Evolutionary conservation across 225 moss, liverwort and hornwort species (phyloP).

Genomic region (Lunularia cruciata): DNA sequence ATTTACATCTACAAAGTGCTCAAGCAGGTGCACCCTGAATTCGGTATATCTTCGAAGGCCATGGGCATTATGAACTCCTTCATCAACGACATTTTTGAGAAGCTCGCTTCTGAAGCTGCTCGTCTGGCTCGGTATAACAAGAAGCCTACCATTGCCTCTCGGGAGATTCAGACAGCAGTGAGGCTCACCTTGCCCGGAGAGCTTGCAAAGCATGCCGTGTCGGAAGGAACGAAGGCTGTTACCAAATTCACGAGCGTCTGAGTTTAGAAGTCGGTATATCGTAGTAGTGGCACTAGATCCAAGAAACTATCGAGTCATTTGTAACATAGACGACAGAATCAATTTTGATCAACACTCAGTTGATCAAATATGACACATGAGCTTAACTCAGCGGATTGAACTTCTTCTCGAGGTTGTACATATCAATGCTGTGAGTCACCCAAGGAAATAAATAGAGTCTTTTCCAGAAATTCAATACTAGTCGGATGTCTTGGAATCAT

Average conservation of each 20-base stretch:
- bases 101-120: slow-evolving; percentile 25
- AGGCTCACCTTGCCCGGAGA: slow-evolving; percentile 22
- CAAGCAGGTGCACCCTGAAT: slow-evolving; percentile 30
- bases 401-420: not conserved
- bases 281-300: not conserved
- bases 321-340: not conserved
- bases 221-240: slow-evolving; percentile 27
- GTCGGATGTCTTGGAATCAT: too few relatives aligned
- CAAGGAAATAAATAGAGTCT: too few relatives aligned
- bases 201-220: slow-evolving; percentile 26
- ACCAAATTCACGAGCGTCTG: slow-evolving; percentile 20
- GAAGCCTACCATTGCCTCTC: slow-evolving; percentile 32
- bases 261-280: not conserved
- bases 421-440: not conserved
- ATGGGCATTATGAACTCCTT: slow-evolving; percentile 33
- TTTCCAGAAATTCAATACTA: not conserved
- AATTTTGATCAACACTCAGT: slow-evolving; percentile 6
- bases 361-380: not conserved
- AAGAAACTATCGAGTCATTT: not conserved
- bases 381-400: not conserved
- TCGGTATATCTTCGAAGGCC: slow-evolving; percentile 28
- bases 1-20: slow-evolving; percentile 34
- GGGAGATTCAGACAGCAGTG: slow-evolving; percentile 27
- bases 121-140: slow-evolving; percentile 26
- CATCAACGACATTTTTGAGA: slow-evolving; percentile 32